Evolutionary conservation across 306 rosid species (phyloP).

Genomic region (Cicer yamashitae): DNA sequence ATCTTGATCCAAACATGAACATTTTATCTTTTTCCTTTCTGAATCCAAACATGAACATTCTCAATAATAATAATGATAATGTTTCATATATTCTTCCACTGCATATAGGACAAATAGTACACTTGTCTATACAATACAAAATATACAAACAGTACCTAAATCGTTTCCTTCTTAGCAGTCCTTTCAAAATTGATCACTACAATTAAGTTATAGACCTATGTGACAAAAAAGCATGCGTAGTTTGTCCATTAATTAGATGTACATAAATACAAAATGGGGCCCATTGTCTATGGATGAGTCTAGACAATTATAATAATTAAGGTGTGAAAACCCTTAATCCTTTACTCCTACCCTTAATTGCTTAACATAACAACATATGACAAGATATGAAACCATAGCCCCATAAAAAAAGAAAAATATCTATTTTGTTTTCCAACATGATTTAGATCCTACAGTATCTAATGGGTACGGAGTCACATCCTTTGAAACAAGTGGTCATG

Average conservation of each 20-base stretch:
- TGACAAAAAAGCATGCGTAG: constrained; percentile 41
- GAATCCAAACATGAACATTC: constrained; percentile 34
- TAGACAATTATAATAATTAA: constrained; percentile 29
- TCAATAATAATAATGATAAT: constrained; percentile 21
- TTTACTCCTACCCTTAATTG: constrained; percentile 11
- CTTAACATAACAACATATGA: constrained; percentile 38
- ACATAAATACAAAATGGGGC: constrained; percentile 45
- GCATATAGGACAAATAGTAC: constrained; percentile 44
- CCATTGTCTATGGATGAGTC: constrained; percentile 41
- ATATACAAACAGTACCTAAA: constrained; percentile 39
- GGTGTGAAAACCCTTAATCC: constrained; percentile 25
- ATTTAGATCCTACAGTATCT: not conserved
- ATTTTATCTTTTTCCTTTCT: not conserved
- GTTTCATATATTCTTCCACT: constrained; percentile 36
- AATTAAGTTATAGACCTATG: constrained; percentile 10
- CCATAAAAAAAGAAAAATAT: constrained; percentile 24
- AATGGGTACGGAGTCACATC: constrained; percentile 2
- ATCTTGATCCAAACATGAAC: constrained; percentile 29
- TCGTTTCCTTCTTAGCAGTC: constrained; percentile 26
- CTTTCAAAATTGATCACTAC: constrained; percentile 38
- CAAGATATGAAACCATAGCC: constrained; percentile 34
- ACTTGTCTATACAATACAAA: constrained; percentile 37
- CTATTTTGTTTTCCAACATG: constrained; percentile 9
- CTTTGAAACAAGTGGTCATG: not conserved
- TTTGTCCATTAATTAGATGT: constrained; percentile 41